These are phyloP conservation scores for Corymbia maculata DNA, from an alignment of 345 rosid species.

Conservation along the genomic window DNA sequence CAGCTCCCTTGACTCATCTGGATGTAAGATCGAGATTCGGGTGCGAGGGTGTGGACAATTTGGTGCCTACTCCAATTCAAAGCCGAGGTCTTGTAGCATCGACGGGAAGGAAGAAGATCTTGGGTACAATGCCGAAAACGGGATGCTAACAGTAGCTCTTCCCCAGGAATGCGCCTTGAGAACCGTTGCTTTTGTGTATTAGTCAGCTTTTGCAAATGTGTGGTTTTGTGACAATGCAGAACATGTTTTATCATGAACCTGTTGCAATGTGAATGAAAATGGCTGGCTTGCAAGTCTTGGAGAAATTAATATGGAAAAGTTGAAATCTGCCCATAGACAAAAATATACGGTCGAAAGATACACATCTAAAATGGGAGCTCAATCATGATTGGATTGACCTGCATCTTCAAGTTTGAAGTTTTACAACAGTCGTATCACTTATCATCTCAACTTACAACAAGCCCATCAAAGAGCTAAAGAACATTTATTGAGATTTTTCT, in stretches of 20 bases:
- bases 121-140: slow-evolving; percentile 26
- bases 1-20: neutral
- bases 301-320: neutral
- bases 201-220: neutral
- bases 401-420: neutral
- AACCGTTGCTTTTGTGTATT: slow-evolving; percentile 27
- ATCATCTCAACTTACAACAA: neutral
- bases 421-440: neutral
- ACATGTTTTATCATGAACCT: neutral
- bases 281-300: neutral
- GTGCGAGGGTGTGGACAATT: slow-evolving; percentile 43
- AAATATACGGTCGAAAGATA: neutral
- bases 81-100: slow-evolving; percentile 39
- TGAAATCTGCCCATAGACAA: neutral
- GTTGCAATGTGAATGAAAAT: neutral
- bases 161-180: slow-evolving; percentile 14
- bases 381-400: neutral
- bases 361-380: neutral
- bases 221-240: neutral
- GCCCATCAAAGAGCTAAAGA: neutral
- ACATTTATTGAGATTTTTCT: neutral
- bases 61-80: slow-evolving; percentile 35
- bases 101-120: slow-evolving; percentile 26
- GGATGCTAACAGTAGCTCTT: slow-evolving; percentile 31
- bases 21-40: slow-evolving; percentile 9